Percentiles rank a stretch among this genome's conserved stretches.
These are phyloP conservation scores for Psilocybe tampanensis DNA, from an alignment of 768 basidiomycete species.

Conservation along the genomic window DNA sequence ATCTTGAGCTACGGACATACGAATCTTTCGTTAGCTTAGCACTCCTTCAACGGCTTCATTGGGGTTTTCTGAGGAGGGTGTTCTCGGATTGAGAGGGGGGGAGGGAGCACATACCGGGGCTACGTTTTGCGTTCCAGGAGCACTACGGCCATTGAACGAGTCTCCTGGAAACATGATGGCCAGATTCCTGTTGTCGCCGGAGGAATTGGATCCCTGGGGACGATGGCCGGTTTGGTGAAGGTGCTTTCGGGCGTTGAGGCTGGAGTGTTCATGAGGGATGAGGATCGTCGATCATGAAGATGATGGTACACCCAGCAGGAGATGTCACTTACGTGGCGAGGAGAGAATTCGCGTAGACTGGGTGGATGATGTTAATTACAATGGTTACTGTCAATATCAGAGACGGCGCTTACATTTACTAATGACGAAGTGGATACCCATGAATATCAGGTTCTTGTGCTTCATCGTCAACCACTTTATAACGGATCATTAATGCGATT, in stretches of 20 bases:
- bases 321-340: slow-evolving; percentile 50
- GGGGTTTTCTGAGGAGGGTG: too few relatives aligned
- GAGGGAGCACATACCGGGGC: background rate
- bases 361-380: background rate
- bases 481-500: too few relatives aligned
- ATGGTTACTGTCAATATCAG: background rate
- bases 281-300: too few relatives aligned
- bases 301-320: too few relatives aligned
- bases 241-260: slow-evolving; percentile 15
- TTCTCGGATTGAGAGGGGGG: background rate
- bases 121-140: background rate
- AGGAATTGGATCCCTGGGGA: background rate
- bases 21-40: too few relatives aligned
- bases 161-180: background rate
- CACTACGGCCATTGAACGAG: background rate
- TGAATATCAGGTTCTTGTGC: slow-evolving; percentile 50
- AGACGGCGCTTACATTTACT: slow-evolving; percentile 42
- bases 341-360: slow-evolving; percentile 55
- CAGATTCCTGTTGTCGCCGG: slow-evolving; percentile 3
- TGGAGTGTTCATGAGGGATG: slow-evolving; percentile 8
- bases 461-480: slow-evolving; percentile 50
- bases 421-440: slow-evolving; percentile 57
- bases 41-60: too few relatives aligned
- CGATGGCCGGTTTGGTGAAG: slow-evolving; percentile 9
- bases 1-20: background rate